Conservation (phyloP, 2,329 filamentous ascomycete species). For the Paradendryphiella salina region DNA sequence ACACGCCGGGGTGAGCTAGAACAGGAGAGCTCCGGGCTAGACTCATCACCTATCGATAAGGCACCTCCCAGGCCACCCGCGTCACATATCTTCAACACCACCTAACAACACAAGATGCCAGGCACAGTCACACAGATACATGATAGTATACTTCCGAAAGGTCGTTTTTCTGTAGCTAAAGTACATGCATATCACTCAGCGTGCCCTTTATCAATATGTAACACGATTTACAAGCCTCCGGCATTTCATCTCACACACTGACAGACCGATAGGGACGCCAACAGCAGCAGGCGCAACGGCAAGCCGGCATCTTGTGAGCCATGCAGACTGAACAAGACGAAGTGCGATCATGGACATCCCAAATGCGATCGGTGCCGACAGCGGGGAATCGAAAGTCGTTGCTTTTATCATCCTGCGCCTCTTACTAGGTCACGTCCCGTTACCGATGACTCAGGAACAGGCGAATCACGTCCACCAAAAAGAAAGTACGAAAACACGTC, state of each 20-base stretch:
- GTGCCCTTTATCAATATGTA: conserved; percentile 6
- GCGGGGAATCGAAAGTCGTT: conserved; percentile 39
- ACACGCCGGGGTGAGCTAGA: no score
- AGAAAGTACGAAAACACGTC: conserved; percentile 29
- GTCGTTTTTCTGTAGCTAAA: background rate
- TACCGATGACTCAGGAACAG: conserved; percentile 17
- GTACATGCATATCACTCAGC: background rate
- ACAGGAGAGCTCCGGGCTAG: background rate
- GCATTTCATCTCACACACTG: conserved; percentile 3
- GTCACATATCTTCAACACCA: background rate
- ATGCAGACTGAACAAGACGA: conserved; percentile 41
- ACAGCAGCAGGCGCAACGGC: conserved; percentile 38
- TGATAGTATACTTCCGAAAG: background rate
- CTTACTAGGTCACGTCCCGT: conserved; percentile 34
- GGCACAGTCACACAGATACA: background rate
- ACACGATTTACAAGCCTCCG: background rate
- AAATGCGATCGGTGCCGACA: conserved; percentile 42
- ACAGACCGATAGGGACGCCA: conserved; percentile 26
- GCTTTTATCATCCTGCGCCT: conserved; percentile 44
- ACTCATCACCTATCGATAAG: background rate
- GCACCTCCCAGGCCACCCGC: background rate
- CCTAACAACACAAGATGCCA: background rate
- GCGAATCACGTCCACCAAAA: conserved; percentile 26
- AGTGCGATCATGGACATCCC: conserved; percentile 39
- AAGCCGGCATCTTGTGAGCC: conserved; percentile 43